Evolutionary conservation across 148 eudicot genomes (phyloP).

Genomic region (Amaranthus cruentus): DNA sequence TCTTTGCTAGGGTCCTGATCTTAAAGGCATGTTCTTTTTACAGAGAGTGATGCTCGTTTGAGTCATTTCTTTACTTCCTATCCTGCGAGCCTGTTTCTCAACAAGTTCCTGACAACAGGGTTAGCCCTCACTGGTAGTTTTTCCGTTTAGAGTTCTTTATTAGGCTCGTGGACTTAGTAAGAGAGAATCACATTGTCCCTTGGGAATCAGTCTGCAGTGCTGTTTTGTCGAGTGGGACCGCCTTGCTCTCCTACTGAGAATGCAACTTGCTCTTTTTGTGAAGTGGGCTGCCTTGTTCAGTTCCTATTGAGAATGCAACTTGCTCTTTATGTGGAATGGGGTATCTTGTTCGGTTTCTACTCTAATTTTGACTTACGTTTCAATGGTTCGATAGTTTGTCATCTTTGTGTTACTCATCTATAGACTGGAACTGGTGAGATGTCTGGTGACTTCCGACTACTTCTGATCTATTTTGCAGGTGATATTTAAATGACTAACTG

Average conservation of each 20-base stretch:
- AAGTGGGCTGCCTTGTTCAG: conserved; percentile 9
- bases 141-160: conserved; percentile 2
- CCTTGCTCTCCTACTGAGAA: background rate
- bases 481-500: background rate
- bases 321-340: background rate
- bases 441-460: background rate
- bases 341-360: background rate
- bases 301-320: conserved; percentile 5
- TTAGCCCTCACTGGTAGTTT: conserved; percentile 9
- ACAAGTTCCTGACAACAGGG: conserved; percentile 5
- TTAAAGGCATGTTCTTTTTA: conserved; percentile 12
- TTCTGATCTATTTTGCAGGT: background rate
- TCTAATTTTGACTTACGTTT: too few relatives aligned
- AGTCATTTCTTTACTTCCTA: background rate
- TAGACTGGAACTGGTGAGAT: background rate
- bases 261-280: background rate
- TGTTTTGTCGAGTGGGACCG: background rate
- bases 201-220: conserved; percentile 9
- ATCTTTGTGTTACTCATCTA: background rate
- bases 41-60: conserved; percentile 20
- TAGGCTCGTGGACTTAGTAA: conserved; percentile 10
- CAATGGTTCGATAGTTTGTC: too few relatives aligned
- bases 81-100: conserved; percentile 1
- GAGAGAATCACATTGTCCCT: background rate
- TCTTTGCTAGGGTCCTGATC: background rate